Conservation (phyloP, 2,329 filamentous ascomycete species). For the Cadophora sp. region DNA sequence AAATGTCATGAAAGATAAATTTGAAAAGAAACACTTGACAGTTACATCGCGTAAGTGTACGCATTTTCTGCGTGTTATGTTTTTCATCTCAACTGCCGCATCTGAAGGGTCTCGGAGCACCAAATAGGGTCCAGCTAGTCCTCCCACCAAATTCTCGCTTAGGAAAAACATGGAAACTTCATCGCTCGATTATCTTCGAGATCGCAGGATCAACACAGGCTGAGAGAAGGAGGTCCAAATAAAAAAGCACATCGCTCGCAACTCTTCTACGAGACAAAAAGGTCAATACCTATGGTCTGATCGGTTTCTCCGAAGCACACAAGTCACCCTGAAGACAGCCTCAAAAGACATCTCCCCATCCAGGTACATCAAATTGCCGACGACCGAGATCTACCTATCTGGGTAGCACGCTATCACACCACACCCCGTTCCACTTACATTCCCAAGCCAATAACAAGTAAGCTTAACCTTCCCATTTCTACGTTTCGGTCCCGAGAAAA, state of each 20-base stretch:
- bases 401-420: not conserved
- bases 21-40: no score
- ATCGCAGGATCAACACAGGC: not conserved
- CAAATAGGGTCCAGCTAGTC: not conserved
- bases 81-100: not conserved
- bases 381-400: not conserved
- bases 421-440: not conserved
- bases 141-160: slow-evolving; percentile 15
- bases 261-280: no score
- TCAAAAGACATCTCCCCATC: not conserved
- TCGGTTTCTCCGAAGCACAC: no score
- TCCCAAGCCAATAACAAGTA: not conserved
- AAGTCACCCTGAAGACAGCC: not conserved
- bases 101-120: not conserved
- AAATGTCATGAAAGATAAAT: no score
- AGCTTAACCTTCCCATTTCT: not conserved
- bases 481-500: not conserved
- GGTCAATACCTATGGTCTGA: no score
- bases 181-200: not conserved
- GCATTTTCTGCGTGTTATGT: not conserved
- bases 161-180: slow-evolving; percentile 8
- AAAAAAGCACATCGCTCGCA: no score
- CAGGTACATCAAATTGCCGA: not conserved
- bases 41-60: no score
- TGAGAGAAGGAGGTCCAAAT: not conserved